phyloP scores from a whole-genome alignment of 1,139 yeast species.

The Keqinozyma sinolaborantium region DNA sequence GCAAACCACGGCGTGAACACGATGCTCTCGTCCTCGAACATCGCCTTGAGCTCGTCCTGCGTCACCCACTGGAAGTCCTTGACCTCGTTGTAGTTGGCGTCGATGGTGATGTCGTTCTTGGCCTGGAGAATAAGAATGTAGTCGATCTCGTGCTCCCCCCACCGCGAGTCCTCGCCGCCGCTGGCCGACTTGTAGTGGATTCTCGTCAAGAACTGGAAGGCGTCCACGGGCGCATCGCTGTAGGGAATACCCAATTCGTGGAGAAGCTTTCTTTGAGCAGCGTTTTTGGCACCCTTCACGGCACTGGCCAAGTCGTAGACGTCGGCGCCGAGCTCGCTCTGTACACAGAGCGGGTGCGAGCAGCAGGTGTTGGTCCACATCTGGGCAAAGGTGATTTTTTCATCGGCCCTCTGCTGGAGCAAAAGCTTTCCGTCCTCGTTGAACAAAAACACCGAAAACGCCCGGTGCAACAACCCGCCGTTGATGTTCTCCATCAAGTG shows the following conservation, averaged over 20 bases:
- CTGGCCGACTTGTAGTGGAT: constrained; percentile 87
- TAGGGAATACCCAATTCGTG: constrained; percentile 89
- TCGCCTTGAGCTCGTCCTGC: constrained; percentile 58
- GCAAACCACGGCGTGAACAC: constrained; percentile 98
- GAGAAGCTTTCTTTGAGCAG: constrained; percentile 87
- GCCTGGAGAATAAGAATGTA: constrained; percentile 80
- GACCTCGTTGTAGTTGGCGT: constrained; percentile 78
- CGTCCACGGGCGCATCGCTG: constrained; percentile 57
- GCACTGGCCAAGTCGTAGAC: constrained; percentile 41
- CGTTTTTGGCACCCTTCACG: constrained; percentile 74
- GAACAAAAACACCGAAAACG: constrained; percentile 90
- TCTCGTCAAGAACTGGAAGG: constrained; percentile 83
- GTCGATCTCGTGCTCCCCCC: constrained; percentile 99
- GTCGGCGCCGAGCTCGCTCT: constrained; percentile 66
- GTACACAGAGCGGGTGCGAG: constrained; percentile 90
- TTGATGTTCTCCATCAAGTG: constrained; percentile 88
- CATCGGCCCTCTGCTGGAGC: constrained; percentile 92
- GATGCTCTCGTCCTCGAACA: constrained; percentile 66
- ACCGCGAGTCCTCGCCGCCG: constrained; percentile 58
- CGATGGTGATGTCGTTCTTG: constrained; percentile 45
- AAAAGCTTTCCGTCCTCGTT: constrained; percentile 72
- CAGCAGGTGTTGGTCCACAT: constrained; percentile 99
- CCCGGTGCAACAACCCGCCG: constrained; percentile 85
- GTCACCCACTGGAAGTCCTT: constrained; percentile 76
- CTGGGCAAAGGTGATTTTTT: constrained; percentile 91